These are phyloP conservation scores for Avena atlantica DNA, from an alignment of 176 grass and related monocot genomes.

Conservation along the genomic window DNA sequence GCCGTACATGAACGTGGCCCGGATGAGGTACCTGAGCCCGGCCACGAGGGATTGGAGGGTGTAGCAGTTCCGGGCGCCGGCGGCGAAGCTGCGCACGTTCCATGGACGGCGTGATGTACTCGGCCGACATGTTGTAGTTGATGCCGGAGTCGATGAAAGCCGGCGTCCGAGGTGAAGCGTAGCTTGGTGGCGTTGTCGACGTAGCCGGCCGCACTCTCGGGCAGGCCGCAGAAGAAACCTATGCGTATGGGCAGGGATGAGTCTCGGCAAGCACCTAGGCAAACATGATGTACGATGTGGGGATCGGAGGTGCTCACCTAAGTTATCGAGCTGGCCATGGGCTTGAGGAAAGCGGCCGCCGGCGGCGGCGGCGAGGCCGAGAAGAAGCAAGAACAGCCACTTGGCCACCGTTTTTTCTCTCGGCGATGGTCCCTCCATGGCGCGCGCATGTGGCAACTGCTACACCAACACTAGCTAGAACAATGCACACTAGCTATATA, in stretches of 20 bases:
- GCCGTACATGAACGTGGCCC: constrained; percentile 62
- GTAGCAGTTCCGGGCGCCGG: constrained; percentile 60
- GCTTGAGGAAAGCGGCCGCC: not conserved
- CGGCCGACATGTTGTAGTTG: no score
- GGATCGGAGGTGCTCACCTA: not conserved
- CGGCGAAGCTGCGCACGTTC: constrained; percentile 61
- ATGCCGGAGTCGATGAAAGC: no score
- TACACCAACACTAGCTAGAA: not conserved
- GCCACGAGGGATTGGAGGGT: constrained; percentile 46
- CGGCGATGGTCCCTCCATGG: not conserved
- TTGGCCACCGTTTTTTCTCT: not conserved
- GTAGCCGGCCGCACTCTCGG: constrained; percentile 37
- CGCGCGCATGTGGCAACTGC: not conserved
- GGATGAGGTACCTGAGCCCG: constrained; percentile 56
- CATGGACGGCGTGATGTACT: not conserved
- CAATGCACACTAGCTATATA: no score
- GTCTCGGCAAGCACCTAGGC: not conserved
- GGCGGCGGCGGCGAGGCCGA: not conserved
- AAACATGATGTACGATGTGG: no score
- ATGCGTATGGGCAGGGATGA: not conserved
- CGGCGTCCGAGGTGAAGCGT: not conserved
- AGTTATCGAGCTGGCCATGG: constrained; percentile 23
- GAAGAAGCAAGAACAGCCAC: not conserved
- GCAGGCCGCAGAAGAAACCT: constrained; percentile 68
- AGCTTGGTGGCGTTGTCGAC: constrained; percentile 44